Conservation (phyloP, 495 filamentous ascomycete genomes). For the Podospora pseudopauciseta region DNA sequence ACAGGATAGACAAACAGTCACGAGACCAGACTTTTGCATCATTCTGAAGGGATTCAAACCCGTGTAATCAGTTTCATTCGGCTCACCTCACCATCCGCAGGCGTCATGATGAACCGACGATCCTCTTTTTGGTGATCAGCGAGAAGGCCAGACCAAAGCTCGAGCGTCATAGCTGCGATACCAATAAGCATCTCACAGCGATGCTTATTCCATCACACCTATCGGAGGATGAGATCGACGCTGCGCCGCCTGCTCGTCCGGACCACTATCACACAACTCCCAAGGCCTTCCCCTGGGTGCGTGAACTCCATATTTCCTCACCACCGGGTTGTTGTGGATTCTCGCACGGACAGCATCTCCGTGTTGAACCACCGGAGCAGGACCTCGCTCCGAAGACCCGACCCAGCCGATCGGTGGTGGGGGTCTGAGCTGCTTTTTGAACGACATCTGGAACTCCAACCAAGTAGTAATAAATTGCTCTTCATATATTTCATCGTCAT, state of each 20-base stretch:
- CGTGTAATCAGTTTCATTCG: slow-evolving; percentile 8
- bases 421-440: background rate
- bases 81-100: slow-evolving; percentile 4
- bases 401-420: background rate
- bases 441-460: background rate
- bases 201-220: background rate
- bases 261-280: background rate
- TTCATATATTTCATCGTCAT: background rate
- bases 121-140: background rate
- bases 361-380: slow-evolving; percentile 2
- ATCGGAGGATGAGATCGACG: slow-evolving; percentile 4
- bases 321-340: background rate
- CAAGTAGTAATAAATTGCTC: background rate
- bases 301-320: background rate
- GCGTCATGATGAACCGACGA: slow-evolving; percentile 15
- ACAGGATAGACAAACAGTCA: background rate
- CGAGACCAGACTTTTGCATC: background rate
- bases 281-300: background rate
- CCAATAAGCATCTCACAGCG: background rate
- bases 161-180: background rate
- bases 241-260: slow-evolving; percentile 1
- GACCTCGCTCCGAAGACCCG: background rate
- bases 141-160: background rate
- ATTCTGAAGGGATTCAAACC: background rate
- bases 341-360: background rate